These are phyloP conservation scores for Xylogone sp. DNA, from an alignment of 2,329 filamentous ascomycete genomes.

Conservation along the genomic window DNA sequence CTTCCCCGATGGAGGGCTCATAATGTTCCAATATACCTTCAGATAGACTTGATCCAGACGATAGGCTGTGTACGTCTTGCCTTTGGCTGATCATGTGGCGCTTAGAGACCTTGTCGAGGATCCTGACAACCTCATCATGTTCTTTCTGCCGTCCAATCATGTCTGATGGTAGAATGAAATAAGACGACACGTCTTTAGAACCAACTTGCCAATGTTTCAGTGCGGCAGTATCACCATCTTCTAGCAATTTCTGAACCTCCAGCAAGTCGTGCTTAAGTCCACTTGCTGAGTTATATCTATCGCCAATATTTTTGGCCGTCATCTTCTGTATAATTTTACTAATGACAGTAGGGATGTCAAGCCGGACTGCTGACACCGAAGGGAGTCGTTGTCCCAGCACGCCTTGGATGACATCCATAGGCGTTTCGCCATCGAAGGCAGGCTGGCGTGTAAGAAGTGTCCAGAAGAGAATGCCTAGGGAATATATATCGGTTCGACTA, in stretches of 20 bases:
- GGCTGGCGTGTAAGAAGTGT: slow-evolving; percentile 74
- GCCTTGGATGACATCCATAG: slow-evolving; percentile 87
- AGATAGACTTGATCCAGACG: slow-evolving; percentile 51
- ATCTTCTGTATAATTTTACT: slow-evolving; percentile 85
- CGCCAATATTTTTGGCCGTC: slow-evolving; percentile 81
- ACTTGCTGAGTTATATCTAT: slow-evolving; percentile 85
- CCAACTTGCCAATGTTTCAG: slow-evolving; percentile 73
- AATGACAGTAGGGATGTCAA: slow-evolving; percentile 81
- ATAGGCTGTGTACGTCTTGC: slow-evolving; percentile 41
- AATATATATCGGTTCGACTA: slow-evolving; percentile 89
- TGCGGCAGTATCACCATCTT: slow-evolving; percentile 67
- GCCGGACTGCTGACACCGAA: slow-evolving; percentile 69
- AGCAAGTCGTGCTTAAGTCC: slow-evolving; percentile 79
- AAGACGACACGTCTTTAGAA: slow-evolving; percentile 84
- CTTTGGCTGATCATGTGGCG: slow-evolving; percentile 51
- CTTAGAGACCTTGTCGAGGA: slow-evolving; percentile 73
- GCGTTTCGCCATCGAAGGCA: slow-evolving; percentile 74
- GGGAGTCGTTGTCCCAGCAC: slow-evolving; percentile 78
- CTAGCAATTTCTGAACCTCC: slow-evolving; percentile 69
- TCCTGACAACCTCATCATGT: slow-evolving; percentile 62
- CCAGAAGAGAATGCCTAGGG: slow-evolving; percentile 86
- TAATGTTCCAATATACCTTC: slow-evolving; percentile 27
- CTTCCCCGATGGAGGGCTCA: slow-evolving; percentile 40
- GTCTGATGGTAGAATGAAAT: slow-evolving; percentile 77
- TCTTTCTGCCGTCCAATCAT: slow-evolving; percentile 80